phyloP scores from a whole-genome alignment of 371 early-diverging fungal species.

The Nematocida ironsii region DNA sequence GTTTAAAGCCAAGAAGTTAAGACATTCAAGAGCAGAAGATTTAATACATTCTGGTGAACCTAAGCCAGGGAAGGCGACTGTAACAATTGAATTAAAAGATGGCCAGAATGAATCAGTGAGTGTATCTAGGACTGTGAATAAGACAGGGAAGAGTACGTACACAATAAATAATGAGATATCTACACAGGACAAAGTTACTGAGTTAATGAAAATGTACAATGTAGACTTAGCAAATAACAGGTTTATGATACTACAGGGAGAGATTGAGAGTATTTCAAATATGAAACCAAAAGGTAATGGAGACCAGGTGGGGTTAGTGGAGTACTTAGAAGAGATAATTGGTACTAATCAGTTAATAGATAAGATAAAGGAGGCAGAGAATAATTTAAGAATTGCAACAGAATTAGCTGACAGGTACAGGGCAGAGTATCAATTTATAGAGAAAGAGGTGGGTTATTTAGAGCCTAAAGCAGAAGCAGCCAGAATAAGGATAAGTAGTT shows the following conservation, averaged over 20 bases:
- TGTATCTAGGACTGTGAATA: constrained; percentile 52
- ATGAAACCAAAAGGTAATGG: constrained; percentile 95
- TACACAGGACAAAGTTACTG: constrained; percentile 68
- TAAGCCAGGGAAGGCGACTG: constrained; percentile 76
- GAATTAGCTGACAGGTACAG: constrained; percentile 78
- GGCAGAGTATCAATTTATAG: constrained; percentile 70
- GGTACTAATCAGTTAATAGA: constrained; percentile 85
- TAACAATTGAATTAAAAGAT: constrained; percentile 81
- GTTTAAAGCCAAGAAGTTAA: constrained; percentile 92
- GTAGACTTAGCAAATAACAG: constrained; percentile 97
- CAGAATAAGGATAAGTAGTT: constrained; percentile 70
- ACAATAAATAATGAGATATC: constrained; percentile 61
- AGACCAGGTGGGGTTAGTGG: constrained; percentile 88
- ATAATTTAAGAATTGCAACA: constrained; percentile 73
- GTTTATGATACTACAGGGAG: constrained; percentile 96
- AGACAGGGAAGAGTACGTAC: constrained; percentile 59
- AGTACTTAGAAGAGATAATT: constrained; percentile 98
- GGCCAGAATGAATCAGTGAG: constrained; percentile 71
- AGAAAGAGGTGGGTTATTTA: constrained; percentile 71
- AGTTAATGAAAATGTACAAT: constrained; percentile 78
- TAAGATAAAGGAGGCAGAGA: constrained; percentile 78
- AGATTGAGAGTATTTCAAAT: constrained; percentile 95
- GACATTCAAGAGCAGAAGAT: constrained; percentile 88
- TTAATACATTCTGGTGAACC: constrained; percentile 88
- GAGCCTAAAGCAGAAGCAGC: constrained; percentile 77